Evolutionary conservation across 768 basidiomycete genomes (phyloP).

Genomic region (Pilatotrama ljubarskyi): DNA sequence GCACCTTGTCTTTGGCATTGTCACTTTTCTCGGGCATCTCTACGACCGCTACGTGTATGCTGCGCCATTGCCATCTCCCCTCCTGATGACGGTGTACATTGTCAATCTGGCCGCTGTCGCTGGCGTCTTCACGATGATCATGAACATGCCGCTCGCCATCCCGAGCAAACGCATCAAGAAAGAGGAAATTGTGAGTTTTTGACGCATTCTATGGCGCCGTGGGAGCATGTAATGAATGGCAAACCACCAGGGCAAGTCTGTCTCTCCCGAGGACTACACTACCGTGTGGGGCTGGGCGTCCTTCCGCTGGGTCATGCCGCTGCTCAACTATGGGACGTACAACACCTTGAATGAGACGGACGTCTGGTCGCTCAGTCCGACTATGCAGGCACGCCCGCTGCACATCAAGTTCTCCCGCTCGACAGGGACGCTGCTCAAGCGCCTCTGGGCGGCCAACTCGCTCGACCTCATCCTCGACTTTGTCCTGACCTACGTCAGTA

Average conservation of each 20-base stretch:
- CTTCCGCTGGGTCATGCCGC: conserved; percentile 70
- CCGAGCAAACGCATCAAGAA: conserved; percentile 53
- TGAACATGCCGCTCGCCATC: conserved; percentile 67
- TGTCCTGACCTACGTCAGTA: conserved; percentile 62
- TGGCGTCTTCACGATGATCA: conserved; percentile 45
- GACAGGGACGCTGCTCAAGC: conserved; percentile 43
- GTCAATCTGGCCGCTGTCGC: conserved; percentile 48
- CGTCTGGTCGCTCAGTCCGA: conserved; percentile 71
- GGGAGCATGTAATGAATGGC: no score
- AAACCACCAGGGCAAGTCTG: conserved; percentile 45
- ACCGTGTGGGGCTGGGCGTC: conserved; percentile 70
- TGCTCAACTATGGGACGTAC: conserved; percentile 50
- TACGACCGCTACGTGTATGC: conserved; percentile 51
- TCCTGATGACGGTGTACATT: conserved; percentile 28
- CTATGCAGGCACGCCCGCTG: conserved; percentile 63
- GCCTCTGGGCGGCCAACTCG: conserved; percentile 47
- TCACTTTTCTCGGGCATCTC: conserved; percentile 54
- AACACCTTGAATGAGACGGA: conserved; percentile 69
- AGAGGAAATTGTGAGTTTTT: conserved; percentile 58
- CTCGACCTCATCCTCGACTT: conserved; percentile 61
- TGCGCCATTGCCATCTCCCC: conserved; percentile 41
- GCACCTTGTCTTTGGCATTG: conserved; percentile 44
- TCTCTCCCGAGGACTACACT: conserved; percentile 79
- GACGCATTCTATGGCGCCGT: not conserved
- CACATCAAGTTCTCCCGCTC: conserved; percentile 48